Conservation (phyloP, 2,329 filamentous ascomycete genomes). For the Conoideocrella luteorostrata region DNA sequence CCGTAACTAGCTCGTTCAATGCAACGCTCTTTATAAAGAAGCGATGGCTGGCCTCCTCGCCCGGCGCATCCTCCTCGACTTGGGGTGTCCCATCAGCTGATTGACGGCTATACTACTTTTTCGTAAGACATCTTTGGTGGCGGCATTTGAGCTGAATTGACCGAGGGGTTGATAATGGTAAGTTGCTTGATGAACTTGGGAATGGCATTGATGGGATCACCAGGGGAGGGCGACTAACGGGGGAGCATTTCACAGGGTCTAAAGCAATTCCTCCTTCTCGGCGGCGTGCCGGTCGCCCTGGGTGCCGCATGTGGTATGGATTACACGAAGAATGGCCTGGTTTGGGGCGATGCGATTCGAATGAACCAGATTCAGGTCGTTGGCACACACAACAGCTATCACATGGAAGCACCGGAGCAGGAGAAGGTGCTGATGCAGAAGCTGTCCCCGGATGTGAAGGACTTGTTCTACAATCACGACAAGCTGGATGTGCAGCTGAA, state of each 20-base stretch:
- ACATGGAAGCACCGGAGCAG: slow-evolving; percentile 35
- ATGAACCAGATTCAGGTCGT: slow-evolving; percentile 47
- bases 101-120: too few relatives aligned
- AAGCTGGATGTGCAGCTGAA: slow-evolving; percentile 36
- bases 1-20: too few relatives aligned
- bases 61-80: too few relatives aligned
- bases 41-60: too few relatives aligned
- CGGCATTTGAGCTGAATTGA: too few relatives aligned
- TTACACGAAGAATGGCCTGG: slow-evolving; percentile 23
- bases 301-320: not conserved
- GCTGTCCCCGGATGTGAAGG: slow-evolving; percentile 28
- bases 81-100: too few relatives aligned
- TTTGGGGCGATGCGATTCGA: slow-evolving; percentile 29
- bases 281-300: not conserved
- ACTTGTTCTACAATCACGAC: slow-evolving; percentile 43
- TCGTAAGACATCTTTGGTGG: too few relatives aligned
- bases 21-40: too few relatives aligned
- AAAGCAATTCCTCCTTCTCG: not conserved
- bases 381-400: slow-evolving; percentile 47
- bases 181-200: too few relatives aligned
- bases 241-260: not conserved
- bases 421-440: slow-evolving; percentile 34
- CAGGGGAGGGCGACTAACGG: not conserved
- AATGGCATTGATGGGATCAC: too few relatives aligned
- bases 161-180: too few relatives aligned